Conservation (phyloP, 2,329 filamentous ascomycete species). For the Plectosphaerella sp. region DNA sequence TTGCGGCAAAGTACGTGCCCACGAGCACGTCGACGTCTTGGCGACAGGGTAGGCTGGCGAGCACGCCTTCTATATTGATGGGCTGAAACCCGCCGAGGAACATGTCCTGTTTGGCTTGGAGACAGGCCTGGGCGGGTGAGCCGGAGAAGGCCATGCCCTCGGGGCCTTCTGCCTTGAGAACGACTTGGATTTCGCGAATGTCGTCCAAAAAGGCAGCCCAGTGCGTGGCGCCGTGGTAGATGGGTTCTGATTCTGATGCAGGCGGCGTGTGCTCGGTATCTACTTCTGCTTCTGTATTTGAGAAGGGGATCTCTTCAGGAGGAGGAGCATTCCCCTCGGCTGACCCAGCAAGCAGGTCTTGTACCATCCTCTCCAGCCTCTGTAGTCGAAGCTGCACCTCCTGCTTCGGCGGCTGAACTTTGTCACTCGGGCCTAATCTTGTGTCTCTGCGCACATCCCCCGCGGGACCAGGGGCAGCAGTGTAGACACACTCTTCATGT, state of each 20-base stretch:
- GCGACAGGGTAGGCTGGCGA: constrained; percentile 28
- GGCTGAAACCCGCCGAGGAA: constrained; percentile 21
- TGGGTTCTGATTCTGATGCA: constrained; percentile 5
- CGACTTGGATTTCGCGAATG: constrained; percentile 34
- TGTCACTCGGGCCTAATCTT: neutral
- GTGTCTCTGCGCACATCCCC: neutral
- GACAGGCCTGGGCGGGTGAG: constrained; percentile 8
- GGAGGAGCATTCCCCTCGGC: neutral
- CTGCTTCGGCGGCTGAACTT: constrained; percentile 14
- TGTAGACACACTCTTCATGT: neutral
- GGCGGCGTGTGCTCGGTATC: neutral
- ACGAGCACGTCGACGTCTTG: constrained; percentile 30
- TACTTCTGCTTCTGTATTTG: neutral
- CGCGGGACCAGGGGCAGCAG: constrained; percentile 12
- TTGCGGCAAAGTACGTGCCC: constrained; percentile 31
- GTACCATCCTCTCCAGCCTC: constrained; percentile 36
- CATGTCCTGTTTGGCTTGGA: constrained; percentile 17
- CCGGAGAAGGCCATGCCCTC: constrained; percentile 13
- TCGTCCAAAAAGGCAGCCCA: constrained; percentile 37
- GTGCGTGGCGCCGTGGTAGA: constrained; percentile 32
- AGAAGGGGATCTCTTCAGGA: neutral
- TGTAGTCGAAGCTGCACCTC: constrained; percentile 34
- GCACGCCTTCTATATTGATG: constrained; percentile 24
- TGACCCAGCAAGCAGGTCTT: constrained; percentile 20
- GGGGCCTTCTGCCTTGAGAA: constrained; percentile 18